Percentiles rank a stretch among this genome's conserved stretches.
Conservation (phyloP, 1,139 yeast species). For the Debaryomyces robertsiae region DNA sequence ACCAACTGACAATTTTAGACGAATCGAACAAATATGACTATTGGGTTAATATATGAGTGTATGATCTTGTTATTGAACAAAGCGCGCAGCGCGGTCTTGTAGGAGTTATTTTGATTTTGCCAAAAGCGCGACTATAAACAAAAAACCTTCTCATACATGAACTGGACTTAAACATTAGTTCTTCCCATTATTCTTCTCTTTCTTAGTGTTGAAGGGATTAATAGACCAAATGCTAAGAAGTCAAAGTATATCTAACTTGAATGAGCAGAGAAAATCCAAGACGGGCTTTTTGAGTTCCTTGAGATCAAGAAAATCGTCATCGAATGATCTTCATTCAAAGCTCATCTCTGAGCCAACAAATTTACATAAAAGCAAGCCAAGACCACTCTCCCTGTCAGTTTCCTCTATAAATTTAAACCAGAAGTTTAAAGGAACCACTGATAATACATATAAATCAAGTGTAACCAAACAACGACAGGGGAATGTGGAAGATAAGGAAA, state of each 20-base stretch:
- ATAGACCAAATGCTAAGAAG: constrained; percentile 31
- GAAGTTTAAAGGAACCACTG: constrained; percentile 10
- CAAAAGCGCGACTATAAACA: constrained; percentile 7
- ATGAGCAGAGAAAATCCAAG: constrained; percentile 25
- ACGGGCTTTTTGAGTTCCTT: constrained; percentile 26
- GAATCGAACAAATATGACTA: constrained; percentile 19
- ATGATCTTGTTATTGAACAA: constrained; percentile 1
- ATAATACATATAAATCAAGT: constrained; percentile 13
- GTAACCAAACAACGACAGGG: constrained; percentile 16
- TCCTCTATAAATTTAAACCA: constrained; percentile 19
- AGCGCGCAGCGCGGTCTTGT: constrained; percentile 4
- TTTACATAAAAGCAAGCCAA: constrained; percentile 12
- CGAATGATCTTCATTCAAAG: constrained; percentile 16
- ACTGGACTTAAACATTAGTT: background rate
- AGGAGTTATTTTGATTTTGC: constrained; percentile 6
- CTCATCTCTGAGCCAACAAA: constrained; percentile 11
- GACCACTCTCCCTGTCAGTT: constrained; percentile 22
- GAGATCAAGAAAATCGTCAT: constrained; percentile 21
- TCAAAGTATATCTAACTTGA: constrained; percentile 32
- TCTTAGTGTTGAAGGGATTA: background rate
- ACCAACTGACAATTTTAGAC: constrained; percentile 13
- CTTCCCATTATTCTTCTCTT: background rate
- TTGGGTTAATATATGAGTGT: constrained; percentile 18
- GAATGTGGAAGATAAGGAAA: constrained; percentile 19
- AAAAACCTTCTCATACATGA: background rate